phyloP scores from a whole-genome alignment of 2,329 filamentous ascomycete genomes.

The Helicocarpus griseus region DNA sequence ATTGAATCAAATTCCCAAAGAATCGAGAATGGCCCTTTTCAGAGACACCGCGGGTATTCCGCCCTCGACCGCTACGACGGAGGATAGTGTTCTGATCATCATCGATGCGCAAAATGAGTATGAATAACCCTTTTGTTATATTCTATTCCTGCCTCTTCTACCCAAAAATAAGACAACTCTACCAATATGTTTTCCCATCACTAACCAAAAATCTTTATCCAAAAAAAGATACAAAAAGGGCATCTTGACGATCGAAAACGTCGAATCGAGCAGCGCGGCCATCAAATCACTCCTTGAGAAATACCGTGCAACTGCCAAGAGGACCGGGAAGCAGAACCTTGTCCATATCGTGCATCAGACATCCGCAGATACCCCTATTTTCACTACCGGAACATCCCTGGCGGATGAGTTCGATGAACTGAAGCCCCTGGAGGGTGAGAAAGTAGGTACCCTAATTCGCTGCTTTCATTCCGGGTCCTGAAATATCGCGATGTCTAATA shows the following conservation, averaged over 20 bases:
- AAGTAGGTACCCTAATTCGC: slow-evolving; percentile 25
- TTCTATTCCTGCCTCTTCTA: background rate
- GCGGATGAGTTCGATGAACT: slow-evolving; percentile 54
- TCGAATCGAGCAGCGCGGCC: slow-evolving; percentile 43
- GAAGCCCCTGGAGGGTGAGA: slow-evolving; percentile 45
- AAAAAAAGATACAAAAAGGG: slow-evolving; percentile 39
- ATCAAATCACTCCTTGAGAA: slow-evolving; percentile 49
- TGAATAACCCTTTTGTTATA: slow-evolving; percentile 8
- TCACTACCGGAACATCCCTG: slow-evolving; percentile 52
- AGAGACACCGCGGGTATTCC: slow-evolving; percentile 46
- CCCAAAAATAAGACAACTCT: background rate
- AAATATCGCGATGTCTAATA: background rate
- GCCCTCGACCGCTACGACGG: slow-evolving; percentile 46
- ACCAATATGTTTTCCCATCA: background rate
- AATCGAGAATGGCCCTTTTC: slow-evolving; percentile 24
- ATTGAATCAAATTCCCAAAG: background rate
- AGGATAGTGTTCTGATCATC: slow-evolving; percentile 54
- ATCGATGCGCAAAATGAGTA: slow-evolving; percentile 66
- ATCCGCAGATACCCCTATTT: slow-evolving; percentile 54
- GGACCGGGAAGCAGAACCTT: slow-evolving; percentile 35
- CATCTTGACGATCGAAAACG: slow-evolving; percentile 46
- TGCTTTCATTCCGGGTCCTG: background rate
- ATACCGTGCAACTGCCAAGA: slow-evolving; percentile 45
- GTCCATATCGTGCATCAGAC: slow-evolving; percentile 54
- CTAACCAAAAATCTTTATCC: slow-evolving; percentile 2